Evolutionary conservation across 2,329 filamentous ascomycete species (phyloP).

Genomic region (Colletotrichum salicis): DNA sequence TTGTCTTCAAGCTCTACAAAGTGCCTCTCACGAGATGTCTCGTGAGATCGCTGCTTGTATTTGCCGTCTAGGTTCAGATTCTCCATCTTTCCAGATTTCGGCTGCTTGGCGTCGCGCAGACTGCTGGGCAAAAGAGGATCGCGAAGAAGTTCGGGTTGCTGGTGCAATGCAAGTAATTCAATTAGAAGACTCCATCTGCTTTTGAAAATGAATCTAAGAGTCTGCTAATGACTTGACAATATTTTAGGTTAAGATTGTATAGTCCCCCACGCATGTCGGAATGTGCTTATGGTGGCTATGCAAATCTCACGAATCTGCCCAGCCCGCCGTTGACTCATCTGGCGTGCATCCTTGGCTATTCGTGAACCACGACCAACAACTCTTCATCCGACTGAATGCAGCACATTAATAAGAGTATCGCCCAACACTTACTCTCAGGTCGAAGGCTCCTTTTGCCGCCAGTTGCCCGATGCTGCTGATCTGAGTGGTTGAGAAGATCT

Average conservation of each 20-base stretch:
- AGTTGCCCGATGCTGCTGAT: constrained; percentile 17
- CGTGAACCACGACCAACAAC: not conserved
- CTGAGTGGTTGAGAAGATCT: constrained; percentile 1
- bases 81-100: not conserved
- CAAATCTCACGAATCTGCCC: not conserved
- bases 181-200: no score
- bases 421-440: not conserved
- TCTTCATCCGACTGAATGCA: not conserved
- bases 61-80: not conserved
- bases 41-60: not conserved
- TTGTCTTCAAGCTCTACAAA: not conserved
- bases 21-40: not conserved
- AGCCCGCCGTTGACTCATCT: not conserved
- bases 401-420: not conserved
- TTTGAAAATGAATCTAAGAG: no score
- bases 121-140: no score
- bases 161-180: no score
- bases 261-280: not conserved
- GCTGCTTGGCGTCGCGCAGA: no score
- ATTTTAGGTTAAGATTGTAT: not conserved
- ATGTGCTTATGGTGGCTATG: not conserved
- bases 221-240: no score
- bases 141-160: no score
- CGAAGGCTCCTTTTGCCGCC: constrained; percentile 7
- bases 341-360: not conserved